Evolutionary conservation across 371 early-diverging fungal genomes (phyloP).

Genomic region (Scutellospora calospora): DNA sequence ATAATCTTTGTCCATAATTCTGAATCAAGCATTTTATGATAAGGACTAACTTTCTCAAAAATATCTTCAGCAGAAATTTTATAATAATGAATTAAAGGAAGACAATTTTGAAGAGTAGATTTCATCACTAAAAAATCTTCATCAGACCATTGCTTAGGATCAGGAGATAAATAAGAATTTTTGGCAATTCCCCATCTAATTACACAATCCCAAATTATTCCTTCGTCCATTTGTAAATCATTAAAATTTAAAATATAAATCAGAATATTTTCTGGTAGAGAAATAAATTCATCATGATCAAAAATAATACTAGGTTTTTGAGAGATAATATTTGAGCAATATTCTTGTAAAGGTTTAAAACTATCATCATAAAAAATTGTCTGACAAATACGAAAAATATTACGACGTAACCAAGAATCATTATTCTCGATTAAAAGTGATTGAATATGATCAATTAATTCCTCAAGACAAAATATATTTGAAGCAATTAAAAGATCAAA

Average conservation of each 20-base stretch:
- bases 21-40: background rate
- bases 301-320: conserved; percentile 12
- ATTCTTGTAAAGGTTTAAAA: conserved; percentile 3
- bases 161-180: background rate
- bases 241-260: background rate
- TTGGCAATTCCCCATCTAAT: conserved; percentile 25
- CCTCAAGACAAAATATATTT: background rate
- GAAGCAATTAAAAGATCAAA: conserved; percentile 19
- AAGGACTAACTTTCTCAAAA: conserved; percentile 5
- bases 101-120: background rate
- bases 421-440: conserved; percentile 2
- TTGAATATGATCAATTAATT: conserved; percentile 29
- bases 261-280: conserved; percentile 6
- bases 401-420: background rate
- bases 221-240: conserved; percentile 24
- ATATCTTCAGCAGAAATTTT: background rate
- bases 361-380: background rate
- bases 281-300: background rate
- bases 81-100: background rate
- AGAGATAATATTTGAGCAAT: background rate
- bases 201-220: background rate
- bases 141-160: background rate
- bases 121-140: background rate
- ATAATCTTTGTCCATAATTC: no score
- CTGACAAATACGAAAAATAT: background rate